These are phyloP conservation scores for Didymella lethalis DNA, from an alignment of 2,329 filamentous ascomycete genomes.

Conservation along the genomic window DNA sequence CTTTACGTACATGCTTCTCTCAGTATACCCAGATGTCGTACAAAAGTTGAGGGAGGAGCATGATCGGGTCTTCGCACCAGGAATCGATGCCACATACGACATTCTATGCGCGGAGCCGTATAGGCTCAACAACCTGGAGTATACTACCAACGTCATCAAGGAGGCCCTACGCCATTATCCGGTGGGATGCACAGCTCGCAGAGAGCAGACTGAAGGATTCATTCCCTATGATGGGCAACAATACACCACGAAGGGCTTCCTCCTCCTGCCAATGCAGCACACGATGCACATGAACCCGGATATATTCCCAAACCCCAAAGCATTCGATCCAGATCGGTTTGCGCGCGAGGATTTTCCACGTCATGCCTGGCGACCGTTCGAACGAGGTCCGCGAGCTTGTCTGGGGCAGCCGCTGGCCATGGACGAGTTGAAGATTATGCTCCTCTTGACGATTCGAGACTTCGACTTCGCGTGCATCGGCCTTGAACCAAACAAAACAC, in stretches of 20 bases:
- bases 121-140: slow-evolving; percentile 60
- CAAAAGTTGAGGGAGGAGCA: slow-evolving; percentile 57
- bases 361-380: slow-evolving; percentile 64
- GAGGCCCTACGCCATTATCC: slow-evolving; percentile 63
- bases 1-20: slow-evolving; percentile 44
- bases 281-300: slow-evolving; percentile 46
- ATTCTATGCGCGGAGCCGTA: slow-evolving; percentile 55
- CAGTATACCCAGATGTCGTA: slow-evolving; percentile 37
- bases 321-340: slow-evolving; percentile 49
- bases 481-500: slow-evolving; percentile 39
- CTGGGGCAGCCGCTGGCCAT: slow-evolving; percentile 65
- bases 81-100: slow-evolving; percentile 48
- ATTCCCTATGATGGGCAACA: slow-evolving; percentile 50
- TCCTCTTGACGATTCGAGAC: slow-evolving; percentile 59
- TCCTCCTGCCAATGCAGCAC: slow-evolving; percentile 54
- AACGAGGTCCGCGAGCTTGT: slow-evolving; percentile 63
- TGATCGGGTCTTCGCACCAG: slow-evolving; percentile 59
- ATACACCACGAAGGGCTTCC: slow-evolving; percentile 55
- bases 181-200: slow-evolving; percentile 57
- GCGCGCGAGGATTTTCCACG: slow-evolving; percentile 53
- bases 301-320: slow-evolving; percentile 36
- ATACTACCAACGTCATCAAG: slow-evolving; percentile 62
- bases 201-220: slow-evolving; percentile 48
- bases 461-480: slow-evolving; percentile 56
- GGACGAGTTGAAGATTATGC: slow-evolving; percentile 60